Evolutionary conservation across 495 filamentous ascomycete species (phyloP).

Genomic region (Annulohypoxylon nitens): DNA sequence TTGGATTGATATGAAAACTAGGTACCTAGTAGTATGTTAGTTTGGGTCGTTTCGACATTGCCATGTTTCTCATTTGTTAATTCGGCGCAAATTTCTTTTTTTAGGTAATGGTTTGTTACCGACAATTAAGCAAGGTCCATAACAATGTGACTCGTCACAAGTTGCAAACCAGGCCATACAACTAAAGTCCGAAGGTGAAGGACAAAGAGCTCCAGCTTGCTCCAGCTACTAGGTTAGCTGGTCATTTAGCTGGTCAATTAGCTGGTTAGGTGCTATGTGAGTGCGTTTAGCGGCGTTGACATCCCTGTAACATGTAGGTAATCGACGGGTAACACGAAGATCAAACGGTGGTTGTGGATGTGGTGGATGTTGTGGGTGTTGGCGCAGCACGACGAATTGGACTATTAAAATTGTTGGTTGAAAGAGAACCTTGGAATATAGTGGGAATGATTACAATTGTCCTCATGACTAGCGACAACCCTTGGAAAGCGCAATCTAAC

Average conservation of each 20-base stretch:
- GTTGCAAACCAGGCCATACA: constrained; percentile 25
- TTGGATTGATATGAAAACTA: background rate
- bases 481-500: background rate
- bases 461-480: constrained; percentile 17
- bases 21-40: constrained; percentile 14
- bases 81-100: constrained; percentile 33
- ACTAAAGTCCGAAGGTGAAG: constrained; percentile 22
- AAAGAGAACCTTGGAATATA: constrained; percentile 1
- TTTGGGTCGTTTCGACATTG: constrained; percentile 7
- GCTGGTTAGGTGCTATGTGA: background rate
- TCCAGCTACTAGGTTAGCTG: too few species aligned
- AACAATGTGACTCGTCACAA: constrained; percentile 27
- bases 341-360: background rate
- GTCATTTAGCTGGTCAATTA: background rate
- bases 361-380: constrained; percentile 14
- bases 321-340: constrained; percentile 30
- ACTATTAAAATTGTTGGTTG: constrained; percentile 19
- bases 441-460: constrained; percentile 17
- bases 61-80: constrained; percentile 8
- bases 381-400: constrained; percentile 13
- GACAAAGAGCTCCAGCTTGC: background rate
- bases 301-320: constrained; percentile 12
- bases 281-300: background rate
- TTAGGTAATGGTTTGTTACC: constrained; percentile 41
- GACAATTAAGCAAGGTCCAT: constrained; percentile 17